Percentiles rank a stretch among this genome's conserved stretches.
Conservation (phyloP, 306 rosid species). For the Datisca glomerata region DNA sequence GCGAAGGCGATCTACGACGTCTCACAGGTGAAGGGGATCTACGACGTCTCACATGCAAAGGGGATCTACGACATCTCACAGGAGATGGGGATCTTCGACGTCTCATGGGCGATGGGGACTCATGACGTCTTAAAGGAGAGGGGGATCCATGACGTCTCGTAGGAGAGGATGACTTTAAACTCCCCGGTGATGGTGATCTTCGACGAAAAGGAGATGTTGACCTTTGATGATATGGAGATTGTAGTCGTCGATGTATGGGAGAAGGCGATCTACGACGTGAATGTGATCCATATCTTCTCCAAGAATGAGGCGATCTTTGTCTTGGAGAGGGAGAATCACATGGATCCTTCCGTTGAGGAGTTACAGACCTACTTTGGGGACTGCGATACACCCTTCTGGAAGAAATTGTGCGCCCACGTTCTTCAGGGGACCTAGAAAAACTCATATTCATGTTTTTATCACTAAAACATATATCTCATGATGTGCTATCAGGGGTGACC, state of each 20-base stretch:
- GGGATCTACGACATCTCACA: too few relatives aligned
- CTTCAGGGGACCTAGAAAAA: constrained; percentile 46
- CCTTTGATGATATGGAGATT: constrained; percentile 17
- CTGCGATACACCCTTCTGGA: constrained; percentile 28
- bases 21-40: too few relatives aligned
- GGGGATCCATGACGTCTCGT: not conserved
- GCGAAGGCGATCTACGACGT: too few relatives aligned
- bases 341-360: constrained; percentile 11
- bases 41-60: too few relatives aligned
- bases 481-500: constrained; percentile 5
- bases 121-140: not conserved
- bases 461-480: constrained; percentile 15
- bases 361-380: constrained; percentile 3
- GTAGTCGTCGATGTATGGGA: constrained; percentile 18
- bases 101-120: too few relatives aligned
- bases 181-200: not conserved
- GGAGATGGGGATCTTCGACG: too few relatives aligned
- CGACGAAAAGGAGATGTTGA: constrained; percentile 17
- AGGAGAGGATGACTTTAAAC: too few relatives aligned
- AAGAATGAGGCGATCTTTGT: constrained; percentile 14
- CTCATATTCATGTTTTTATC: constrained; percentile 44
- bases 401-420: constrained; percentile 35
- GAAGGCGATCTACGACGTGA: constrained; percentile 27
- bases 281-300: constrained; percentile 15
- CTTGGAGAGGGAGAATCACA: constrained; percentile 23